Evolutionary conservation across 345 rosid genomes (phyloP), one percentile per base, ranked within the genome.

Genomic region (Carallia brachiata): DNA sequence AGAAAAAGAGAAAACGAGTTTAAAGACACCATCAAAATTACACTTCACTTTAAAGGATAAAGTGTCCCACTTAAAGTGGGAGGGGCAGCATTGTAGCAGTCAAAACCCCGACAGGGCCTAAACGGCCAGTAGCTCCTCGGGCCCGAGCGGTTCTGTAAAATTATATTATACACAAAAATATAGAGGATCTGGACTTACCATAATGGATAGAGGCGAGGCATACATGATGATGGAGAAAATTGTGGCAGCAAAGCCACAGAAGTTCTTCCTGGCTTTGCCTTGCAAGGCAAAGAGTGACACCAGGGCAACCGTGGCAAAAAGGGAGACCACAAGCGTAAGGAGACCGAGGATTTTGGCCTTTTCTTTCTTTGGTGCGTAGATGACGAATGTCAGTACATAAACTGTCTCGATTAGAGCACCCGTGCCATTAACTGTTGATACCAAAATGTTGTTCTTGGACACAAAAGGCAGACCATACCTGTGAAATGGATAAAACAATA

Each of bases 401-500:
- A 90, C 27, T n/a, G 62, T 69, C 74, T 95, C 99, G 28, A 95
- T 88, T 4, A 28, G 79, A 5, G 96, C 77, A 17, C 99, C 99
- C 10, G 91, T 71, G 9, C 97, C 99, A 23, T 95, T 95, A 64
- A 95, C 86, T 17, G 97, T 92, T 59, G 86, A 81, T 34, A 95
- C 97, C 63, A 92, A 71, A 36, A 88, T 39, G 82, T 95, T 95
- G 85, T 92, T 75, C 59, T 86, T 77, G 6, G 99, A 95, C 71
- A 95, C 91, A 70, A 92, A 89, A 0, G 99, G 99, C 52, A 95
- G 85, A 4, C 99, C 99, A 44, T 95, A 94, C 98, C 98, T 93
- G 78, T 36, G 0, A 56, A 56, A 61, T 5, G 50, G 50, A 44
- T 44, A 16, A 4, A 44, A 44, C 12, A 4, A 13, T 44, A 12